Base-by-base conservation (phyloP, 805 yeast genomes). In the Pichia insulana region DNA sequence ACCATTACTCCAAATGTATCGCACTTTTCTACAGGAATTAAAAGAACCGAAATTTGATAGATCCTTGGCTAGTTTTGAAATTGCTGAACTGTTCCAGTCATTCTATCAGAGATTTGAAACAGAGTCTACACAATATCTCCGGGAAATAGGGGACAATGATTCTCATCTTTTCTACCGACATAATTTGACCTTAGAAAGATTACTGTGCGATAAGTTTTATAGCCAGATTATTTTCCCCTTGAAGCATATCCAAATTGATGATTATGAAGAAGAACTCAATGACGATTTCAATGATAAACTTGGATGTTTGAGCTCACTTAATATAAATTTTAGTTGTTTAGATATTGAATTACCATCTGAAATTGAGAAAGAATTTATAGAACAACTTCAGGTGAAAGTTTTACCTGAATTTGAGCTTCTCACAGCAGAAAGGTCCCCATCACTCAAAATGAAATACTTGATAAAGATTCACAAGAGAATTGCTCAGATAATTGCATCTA, bases 31-130 rank as follows among this genome's bases (percentile, higher is more conserved):
- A 19, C 55, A 52, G 37, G 63, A 54, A 34, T 51, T 63, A 19
- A 58, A 61, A 37, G 62, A 59, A 39, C 68, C 68, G 2, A 49
- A 60, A 31, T 63, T 63, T 47, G 53, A 58, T n/a, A 54, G 57
- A 39, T 65, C 67, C 0, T 49, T 62, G 36, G 63, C 65, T 11
- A 52, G 59, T 33, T 55, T 53, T 43, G 66, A 63, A 43, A 57
- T 63, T 25, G 58, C 64, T 1, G 61, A 57, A 25, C 44, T 63
- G 20, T 63, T 62, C 39, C 65, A 62, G 34, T 50, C 51, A n/a
- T 62, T 63, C 36, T 63, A 59, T 37, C 39, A 48, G 15, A 54
- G 56, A 9, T 63, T 62, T 39, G 50, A 55, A 42, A 16, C 36
- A 9, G 54, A 49, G 30, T 46, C 48, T n/a, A 15, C 37, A 2